Conservation (phyloP, 2,329 filamentous ascomycete genomes). For the Cylindrodendrum hubeiense region DNA sequence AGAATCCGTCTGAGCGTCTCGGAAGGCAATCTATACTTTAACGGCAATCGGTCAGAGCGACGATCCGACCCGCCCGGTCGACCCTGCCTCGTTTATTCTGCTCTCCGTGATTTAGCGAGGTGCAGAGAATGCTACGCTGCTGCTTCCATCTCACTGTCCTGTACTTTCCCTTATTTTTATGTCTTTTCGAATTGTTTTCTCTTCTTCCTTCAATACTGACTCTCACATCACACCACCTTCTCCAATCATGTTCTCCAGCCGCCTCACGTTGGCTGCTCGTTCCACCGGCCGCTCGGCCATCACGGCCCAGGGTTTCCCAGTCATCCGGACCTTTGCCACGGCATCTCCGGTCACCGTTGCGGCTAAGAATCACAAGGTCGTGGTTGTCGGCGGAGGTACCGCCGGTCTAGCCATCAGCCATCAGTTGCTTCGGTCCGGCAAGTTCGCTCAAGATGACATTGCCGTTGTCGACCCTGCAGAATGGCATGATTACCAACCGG, state of each 20-base stretch:
- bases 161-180: not conserved
- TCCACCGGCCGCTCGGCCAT: slow-evolving; percentile 17
- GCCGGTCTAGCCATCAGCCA: slow-evolving; percentile 76
- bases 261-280: slow-evolving; percentile 31
- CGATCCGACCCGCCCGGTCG: not conserved
- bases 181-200: not conserved
- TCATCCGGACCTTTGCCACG: not conserved
- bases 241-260: slow-evolving; percentile 39
- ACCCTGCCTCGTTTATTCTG: not conserved
- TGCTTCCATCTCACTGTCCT: not conserved
- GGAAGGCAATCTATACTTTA: no score
- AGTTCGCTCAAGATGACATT: slow-evolving; percentile 70
- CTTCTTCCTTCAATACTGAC: not conserved
- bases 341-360: slow-evolving; percentile 15
- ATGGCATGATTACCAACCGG: slow-evolving; percentile 77
- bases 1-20: no score
- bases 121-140: not conserved
- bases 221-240: not conserved
- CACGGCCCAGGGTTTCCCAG: not conserved
- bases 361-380: slow-evolving; percentile 66
- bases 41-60: not conserved
- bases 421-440: slow-evolving; percentile 72
- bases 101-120: not conserved
- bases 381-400: slow-evolving; percentile 75
- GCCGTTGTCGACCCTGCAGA: slow-evolving; percentile 72